Evolutionary conservation across 805 yeast genomes (phyloP).

Genomic region (Yamadazyma laniorum): DNA sequence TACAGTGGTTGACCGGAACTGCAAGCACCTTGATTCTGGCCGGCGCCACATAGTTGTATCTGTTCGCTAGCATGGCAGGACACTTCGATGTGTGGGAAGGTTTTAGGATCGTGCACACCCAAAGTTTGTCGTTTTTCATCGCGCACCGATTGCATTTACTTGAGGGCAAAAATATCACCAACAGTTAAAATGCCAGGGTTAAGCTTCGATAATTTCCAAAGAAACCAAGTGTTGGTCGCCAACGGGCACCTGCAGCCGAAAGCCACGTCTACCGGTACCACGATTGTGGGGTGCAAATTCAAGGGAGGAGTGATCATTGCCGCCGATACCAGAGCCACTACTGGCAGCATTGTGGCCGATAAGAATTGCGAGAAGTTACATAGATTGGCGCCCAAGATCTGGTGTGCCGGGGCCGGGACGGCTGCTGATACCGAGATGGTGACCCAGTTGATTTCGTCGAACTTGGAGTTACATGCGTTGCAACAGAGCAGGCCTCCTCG

Average conservation of each 20-base stretch:
- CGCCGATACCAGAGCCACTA: conserved; percentile 97
- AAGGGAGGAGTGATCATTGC: conserved; percentile 95
- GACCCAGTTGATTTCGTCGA: conserved; percentile 87
- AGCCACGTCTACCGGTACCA: conserved; percentile 98
- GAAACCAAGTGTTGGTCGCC: conserved; percentile 72
- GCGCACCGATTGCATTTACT: no score
- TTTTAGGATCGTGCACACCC: not conserved
- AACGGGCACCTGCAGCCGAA: conserved; percentile 76
- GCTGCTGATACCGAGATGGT: conserved; percentile 99
- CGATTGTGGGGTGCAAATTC: conserved; percentile 94
- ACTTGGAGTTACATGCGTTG: conserved; percentile 85
- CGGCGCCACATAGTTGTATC: conserved; percentile 57
- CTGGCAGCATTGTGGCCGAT: conserved; percentile 95
- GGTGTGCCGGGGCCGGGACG: conserved; percentile 99
- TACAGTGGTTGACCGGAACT: conserved; percentile 61
- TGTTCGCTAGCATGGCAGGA: not conserved
- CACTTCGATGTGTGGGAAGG: no score
- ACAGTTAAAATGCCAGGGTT: conserved; percentile 73
- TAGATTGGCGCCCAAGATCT: conserved; percentile 81
- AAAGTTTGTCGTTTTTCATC: no score
- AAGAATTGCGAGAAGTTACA: conserved; percentile 96
- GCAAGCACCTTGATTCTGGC: conserved; percentile 64
- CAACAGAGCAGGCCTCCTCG: conserved; percentile 85
- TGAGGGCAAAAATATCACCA: conserved; percentile 6
- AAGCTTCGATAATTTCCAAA: conserved; percentile 88